Evolutionary conservation across 163 green algal genomes (phyloP).

Genomic region (Trebouxia gelatinosa): DNA sequence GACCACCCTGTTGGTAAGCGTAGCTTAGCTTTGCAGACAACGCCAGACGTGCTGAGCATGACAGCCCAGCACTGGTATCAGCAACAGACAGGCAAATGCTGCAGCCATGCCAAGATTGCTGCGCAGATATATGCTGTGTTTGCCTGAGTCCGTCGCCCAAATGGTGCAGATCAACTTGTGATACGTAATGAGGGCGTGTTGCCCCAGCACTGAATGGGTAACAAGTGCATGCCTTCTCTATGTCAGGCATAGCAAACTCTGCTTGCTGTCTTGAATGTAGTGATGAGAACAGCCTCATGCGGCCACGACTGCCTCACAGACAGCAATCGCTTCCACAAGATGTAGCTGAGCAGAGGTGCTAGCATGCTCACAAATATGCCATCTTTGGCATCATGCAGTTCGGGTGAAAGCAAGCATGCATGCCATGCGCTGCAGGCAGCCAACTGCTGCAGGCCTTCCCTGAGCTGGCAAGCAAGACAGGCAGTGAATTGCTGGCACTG

Average conservation of each 20-base stretch:
- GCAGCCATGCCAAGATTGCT: background rate
- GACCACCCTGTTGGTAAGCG: conserved; percentile 11
- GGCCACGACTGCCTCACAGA: background rate
- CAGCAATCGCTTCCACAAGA: background rate
- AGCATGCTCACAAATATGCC: background rate
- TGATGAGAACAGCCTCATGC: background rate
- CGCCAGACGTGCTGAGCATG: too few relatives aligned
- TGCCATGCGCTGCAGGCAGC: background rate
- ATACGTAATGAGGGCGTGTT: too few relatives aligned
- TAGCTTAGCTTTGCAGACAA: too few relatives aligned
- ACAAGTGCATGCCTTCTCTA: too few relatives aligned
- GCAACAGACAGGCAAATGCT: background rate
- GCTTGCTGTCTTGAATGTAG: background rate
- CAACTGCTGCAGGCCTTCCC: background rate
- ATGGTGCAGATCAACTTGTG: background rate
- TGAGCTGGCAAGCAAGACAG: conserved; percentile 10
- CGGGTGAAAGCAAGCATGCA: background rate
- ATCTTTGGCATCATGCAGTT: background rate
- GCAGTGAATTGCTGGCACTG: conserved; percentile 17
- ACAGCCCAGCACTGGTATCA: too few relatives aligned
- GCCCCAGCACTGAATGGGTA: too few relatives aligned
- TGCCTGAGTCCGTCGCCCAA: background rate
- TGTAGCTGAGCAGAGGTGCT: background rate
- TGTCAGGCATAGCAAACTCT: too few relatives aligned
- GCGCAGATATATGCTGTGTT: background rate